Conservation (phyloP, 169 alveolate genomes). For the Plasmodium adleri region DNA sequence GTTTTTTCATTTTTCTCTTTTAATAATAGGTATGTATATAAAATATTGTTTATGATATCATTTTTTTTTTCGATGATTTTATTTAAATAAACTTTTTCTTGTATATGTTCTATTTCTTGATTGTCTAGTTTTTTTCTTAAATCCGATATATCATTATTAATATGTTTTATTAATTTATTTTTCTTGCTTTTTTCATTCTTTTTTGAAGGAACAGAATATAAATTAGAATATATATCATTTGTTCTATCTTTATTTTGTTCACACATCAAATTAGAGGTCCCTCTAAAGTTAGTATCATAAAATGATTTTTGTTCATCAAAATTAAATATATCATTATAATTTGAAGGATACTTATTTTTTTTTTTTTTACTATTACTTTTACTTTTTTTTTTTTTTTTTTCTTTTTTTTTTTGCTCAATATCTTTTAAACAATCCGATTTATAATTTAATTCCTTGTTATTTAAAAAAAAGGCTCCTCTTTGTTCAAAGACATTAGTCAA, state of each 20-base stretch:
- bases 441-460: too few relatives aligned
- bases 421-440: too few relatives aligned
- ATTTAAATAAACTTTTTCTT: slow-evolving; percentile 63
- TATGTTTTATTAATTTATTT: neutral
- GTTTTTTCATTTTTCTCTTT: slow-evolving; percentile 37
- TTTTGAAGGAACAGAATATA: neutral
- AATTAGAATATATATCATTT: too few relatives aligned
- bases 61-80: slow-evolving; percentile 66
- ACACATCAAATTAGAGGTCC: too few relatives aligned
- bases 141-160: slow-evolving; percentile 9
- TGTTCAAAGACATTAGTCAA: slow-evolving; percentile 38
- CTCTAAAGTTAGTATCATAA: too few relatives aligned
- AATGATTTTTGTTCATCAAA: too few relatives aligned
- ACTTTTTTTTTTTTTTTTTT: neutral
- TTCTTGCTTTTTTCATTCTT: neutral
- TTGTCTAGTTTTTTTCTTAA: slow-evolving; percentile 23
- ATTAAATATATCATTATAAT: too few relatives aligned
- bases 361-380: neutral
- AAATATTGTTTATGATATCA: slow-evolving; percentile 59
- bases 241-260: too few relatives aligned
- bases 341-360: neutral
- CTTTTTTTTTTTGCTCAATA: neutral
- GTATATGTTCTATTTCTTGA: slow-evolving; percentile 28
- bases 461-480: neutral
- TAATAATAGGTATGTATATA: slow-evolving; percentile 38